A percentile compares a stretch with the other conserved stretches of the same genome.
phyloP scores from a whole-genome alignment of 2,329 filamentous ascomycete genomes.

The Clarireedia monteithiana region DNA sequence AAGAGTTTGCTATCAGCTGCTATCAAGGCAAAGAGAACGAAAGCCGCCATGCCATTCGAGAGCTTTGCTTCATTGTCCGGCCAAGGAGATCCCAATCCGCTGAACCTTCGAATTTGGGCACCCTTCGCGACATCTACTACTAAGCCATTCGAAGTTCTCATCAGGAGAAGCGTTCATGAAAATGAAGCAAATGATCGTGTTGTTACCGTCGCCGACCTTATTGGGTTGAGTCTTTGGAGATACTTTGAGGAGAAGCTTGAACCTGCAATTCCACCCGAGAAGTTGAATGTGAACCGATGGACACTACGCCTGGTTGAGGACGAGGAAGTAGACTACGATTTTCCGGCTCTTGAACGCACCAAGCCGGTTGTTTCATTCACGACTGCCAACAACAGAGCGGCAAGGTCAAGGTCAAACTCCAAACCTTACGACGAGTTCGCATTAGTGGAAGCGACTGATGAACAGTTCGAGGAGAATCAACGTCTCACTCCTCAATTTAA shows the following conservation, averaged over 20 bases:
- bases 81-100: slow-evolving; percentile 68
- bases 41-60: slow-evolving; percentile 64
- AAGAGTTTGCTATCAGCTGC: slow-evolving; percentile 65
- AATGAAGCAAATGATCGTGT: slow-evolving; percentile 53
- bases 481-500: slow-evolving; percentile 58
- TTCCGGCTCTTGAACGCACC: slow-evolving; percentile 67
- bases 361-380: slow-evolving; percentile 72
- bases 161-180: slow-evolving; percentile 61
- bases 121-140: slow-evolving; percentile 59
- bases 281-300: slow-evolving; percentile 75
- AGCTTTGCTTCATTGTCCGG: slow-evolving; percentile 69
- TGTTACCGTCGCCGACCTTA: slow-evolving; percentile 72
- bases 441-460: slow-evolving; percentile 62
- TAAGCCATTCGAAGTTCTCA: slow-evolving; percentile 63
- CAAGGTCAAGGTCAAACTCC: slow-evolving; percentile 55
- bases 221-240: slow-evolving; percentile 69
- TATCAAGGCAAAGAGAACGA: slow-evolving; percentile 64
- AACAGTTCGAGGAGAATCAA: slow-evolving; percentile 63
- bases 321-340: slow-evolving; percentile 79
- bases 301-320: slow-evolving; percentile 77
- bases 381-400: slow-evolving; percentile 67
- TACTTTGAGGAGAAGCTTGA: slow-evolving; percentile 71
- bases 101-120: slow-evolving; percentile 70
- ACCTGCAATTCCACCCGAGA: slow-evolving; percentile 55
- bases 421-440: slow-evolving; percentile 80